Base-by-base conservation (phyloP, 1,284 basidiomycete species). In the Trametes hirsuta region DNA sequence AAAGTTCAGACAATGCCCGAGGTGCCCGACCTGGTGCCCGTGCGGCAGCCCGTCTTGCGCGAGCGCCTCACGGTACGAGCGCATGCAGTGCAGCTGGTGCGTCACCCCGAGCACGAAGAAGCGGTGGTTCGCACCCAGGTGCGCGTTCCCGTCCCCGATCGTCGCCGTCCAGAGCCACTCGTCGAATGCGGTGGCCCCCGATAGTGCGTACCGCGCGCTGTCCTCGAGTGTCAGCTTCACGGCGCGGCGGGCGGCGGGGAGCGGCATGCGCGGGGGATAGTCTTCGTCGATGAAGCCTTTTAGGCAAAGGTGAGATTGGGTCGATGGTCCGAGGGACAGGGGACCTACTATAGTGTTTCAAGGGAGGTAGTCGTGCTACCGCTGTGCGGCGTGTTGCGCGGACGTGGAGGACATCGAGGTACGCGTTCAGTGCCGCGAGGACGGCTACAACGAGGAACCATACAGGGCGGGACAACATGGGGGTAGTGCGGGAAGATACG, bases 41-140 rank as follows among this genome's bases (percentile, higher is more conserved):
- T 54, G 58, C 40, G 54, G 56, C 11, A 41, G 21, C 9, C 35
- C 55, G n/a, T 56, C 62, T 30, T 52, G 54, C 35, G 54, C 54
- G 41, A 71, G 62, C 46, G 66, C 69, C 22, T 56, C 41, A 51
- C 64, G 67, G 25, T 66, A 55, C 25, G 52, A 58, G 52, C 65
- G 65, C 50, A 71, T 53, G 62, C 71, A 71, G 57, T 72, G 71
- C 55, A 71, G 48, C 59, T 71, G 56, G 62, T 72, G 68, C 34
- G 63, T 65, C 42, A 67, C 60, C 8, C 60, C 60, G 52, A 68
- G 52, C 44, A 63, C 60, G 64, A 71, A 68, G 24, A 66, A 46
- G 39, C 69, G 63, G 46, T 53, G 56, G 51, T 52, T 37, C 6
- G 58, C 47, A 24, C 70, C 70, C 45, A 64, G 66, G 47, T 65